Percentiles rank a stretch among this genome's conserved stretches.
phyloP scores from a whole-genome alignment of 1,284 basidiomycete genomes.

The Ganoderma multipileum region DNA sequence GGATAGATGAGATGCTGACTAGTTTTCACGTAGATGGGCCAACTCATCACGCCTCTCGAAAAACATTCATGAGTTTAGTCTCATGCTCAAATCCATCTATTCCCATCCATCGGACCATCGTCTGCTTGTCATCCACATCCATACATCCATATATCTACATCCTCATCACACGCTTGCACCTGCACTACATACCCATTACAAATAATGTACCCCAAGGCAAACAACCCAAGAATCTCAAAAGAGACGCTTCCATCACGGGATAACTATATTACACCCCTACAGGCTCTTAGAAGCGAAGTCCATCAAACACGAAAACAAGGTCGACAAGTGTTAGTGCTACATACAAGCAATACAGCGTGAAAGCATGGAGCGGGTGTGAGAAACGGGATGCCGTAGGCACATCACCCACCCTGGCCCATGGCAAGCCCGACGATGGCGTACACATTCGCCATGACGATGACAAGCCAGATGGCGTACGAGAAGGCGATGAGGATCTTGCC shows the following conservation, averaged over 20 bases:
- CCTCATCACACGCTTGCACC: too few relatives aligned
- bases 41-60: slow-evolving; percentile 41
- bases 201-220: not conserved
- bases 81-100: not conserved
- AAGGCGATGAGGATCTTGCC: slow-evolving; percentile 58
- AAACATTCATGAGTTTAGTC: slow-evolving; percentile 29
- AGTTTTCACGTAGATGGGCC: slow-evolving; percentile 34
- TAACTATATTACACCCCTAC: slow-evolving; percentile 5
- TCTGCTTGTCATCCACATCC: not conserved
- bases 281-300: slow-evolving; percentile 1
- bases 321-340: slow-evolving; percentile 10
- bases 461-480: slow-evolving; percentile 67
- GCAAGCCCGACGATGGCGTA: slow-evolving; percentile 65
- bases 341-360: not conserved
- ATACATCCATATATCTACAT: not conserved
- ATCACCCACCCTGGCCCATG: slow-evolving; percentile 38
- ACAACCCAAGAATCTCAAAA: not conserved
- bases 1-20: slow-evolving; percentile 5
- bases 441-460: slow-evolving; percentile 73
- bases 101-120: not conserved
- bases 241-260: not conserved
- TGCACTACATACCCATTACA: not conserved
- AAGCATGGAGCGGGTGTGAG: not conserved
- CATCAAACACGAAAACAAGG: slow-evolving; percentile 10
- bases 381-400: not conserved